Percentiles rank a stretch among this genome's conserved stretches.
These are phyloP conservation scores for Lactarius indigo DNA, from an alignment of 768 basidiomycete species.

Conservation along the genomic window DNA sequence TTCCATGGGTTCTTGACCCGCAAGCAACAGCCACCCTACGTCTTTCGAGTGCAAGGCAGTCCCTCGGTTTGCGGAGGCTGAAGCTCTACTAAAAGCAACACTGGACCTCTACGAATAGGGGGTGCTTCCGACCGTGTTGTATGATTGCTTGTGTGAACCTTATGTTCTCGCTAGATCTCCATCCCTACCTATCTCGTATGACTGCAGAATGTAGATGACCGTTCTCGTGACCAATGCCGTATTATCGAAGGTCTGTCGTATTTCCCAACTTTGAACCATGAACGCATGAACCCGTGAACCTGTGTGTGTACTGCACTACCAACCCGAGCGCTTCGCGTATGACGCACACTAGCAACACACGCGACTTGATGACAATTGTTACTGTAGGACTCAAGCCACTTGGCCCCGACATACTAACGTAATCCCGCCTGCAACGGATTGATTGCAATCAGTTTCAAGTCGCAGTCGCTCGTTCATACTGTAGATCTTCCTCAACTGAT, in stretches of 20 bases:
- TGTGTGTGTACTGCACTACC: too few relatives aligned
- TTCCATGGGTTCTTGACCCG: background rate
- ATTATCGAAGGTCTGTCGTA: background rate
- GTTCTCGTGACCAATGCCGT: background rate
- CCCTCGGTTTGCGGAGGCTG: conserved; percentile 8
- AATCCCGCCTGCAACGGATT: too few relatives aligned
- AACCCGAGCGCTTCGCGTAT: too few relatives aligned
- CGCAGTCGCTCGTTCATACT: too few relatives aligned
- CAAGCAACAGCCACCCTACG: background rate
- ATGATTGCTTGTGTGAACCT: background rate
- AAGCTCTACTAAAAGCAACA: background rate
- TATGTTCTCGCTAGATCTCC: background rate
- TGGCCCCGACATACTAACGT: too few relatives aligned
- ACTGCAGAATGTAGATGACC: background rate
- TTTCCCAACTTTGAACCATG: too few relatives aligned
- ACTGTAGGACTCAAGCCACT: too few relatives aligned
- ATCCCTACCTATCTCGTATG: background rate
- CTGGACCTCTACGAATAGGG: background rate
- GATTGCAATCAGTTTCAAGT: too few relatives aligned
- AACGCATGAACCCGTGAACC: too few relatives aligned
- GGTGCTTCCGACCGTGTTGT: background rate
- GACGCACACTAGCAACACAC: too few relatives aligned
- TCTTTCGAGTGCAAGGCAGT: background rate
- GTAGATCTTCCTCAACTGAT: too few relatives aligned
- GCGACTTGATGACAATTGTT: too few relatives aligned